Base-by-base conservation (phyloP, 164 flowering plant species). In the Vitis cinerea region DNA sequence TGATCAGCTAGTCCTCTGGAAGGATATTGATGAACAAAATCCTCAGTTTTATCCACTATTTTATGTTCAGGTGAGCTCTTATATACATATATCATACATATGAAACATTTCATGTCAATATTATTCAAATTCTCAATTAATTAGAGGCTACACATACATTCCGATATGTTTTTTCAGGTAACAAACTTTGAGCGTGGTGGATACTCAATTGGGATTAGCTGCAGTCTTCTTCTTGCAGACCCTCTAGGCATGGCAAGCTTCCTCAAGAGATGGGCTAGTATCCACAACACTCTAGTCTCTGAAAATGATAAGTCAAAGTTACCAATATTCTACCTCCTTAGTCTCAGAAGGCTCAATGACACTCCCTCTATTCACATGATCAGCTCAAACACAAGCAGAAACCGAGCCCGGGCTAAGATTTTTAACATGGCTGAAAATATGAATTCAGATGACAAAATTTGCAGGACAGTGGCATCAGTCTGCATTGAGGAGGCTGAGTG, bases 141-240 rank as follows among this genome's bases (percentile, higher is more conserved):
- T 23, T 23, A 23, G 27, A 23, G 27, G 27, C 27, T 23, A 1
- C 2, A 23, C 27, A 1, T 23, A 23, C 27, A 23, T 23, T 23
- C 27, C 27, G 1, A 23, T 23, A 23, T 23, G 27, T 23, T 23
- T 23, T 23, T 30, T 9, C 60, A 84, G 88, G 82, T 84, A 52
- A 84, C 86, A 2, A 82, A 83, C 57, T 84, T 84, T 62, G 62
- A 69, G 58, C 80, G 88, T 70, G 86, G 86, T 3, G 88, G 86
- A 50, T 83, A 77, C 64, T 75, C 88, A 51, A 47, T 84, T 52
- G 86, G 88, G 49, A 75, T 84, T 9, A 84, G 86, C 71, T 81
- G 77, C 72, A 84, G 83, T 74, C 76, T 83, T 53, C 72, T 84
- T 52, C 50, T 84, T 30, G 77, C 76, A 9, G 88, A 84, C 70